Percentiles rank a stretch among this genome's conserved stretches.
Evolutionary conservation across 2,329 filamentous ascomycete genomes (phyloP).

Genomic region (Penicillium sp.): DNA sequence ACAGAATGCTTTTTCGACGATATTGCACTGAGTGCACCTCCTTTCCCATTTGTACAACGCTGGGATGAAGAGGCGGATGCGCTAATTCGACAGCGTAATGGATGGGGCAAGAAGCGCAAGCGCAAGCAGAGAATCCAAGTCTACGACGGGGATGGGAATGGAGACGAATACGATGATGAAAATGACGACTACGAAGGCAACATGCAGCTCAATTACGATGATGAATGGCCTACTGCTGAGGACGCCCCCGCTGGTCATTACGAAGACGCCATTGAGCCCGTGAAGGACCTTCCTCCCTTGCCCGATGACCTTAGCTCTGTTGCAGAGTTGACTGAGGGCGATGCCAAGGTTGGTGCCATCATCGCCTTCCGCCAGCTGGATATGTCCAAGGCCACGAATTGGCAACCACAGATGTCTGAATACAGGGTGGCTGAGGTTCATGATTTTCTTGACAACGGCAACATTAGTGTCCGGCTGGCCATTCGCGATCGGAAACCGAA

Average conservation of each 20-base stretch:
- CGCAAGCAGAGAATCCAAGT: slow-evolving; percentile 50
- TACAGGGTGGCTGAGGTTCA: slow-evolving; percentile 62
- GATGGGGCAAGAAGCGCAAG: slow-evolving; percentile 34
- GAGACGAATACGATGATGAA: slow-evolving; percentile 41
- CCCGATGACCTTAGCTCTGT: slow-evolving; percentile 58
- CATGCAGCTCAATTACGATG: slow-evolving; percentile 38
- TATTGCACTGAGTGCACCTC: slow-evolving; percentile 64
- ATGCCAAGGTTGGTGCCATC: slow-evolving; percentile 35
- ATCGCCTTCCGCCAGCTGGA: slow-evolving; percentile 46
- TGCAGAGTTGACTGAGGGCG: slow-evolving; percentile 41
- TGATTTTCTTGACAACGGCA: slow-evolving; percentile 49
- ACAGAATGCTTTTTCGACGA: slow-evolving; percentile 76
- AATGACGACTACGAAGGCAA: slow-evolving; percentile 34
- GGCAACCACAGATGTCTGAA: slow-evolving; percentile 45
- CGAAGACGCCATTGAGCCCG: slow-evolving; percentile 8
- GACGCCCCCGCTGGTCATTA: background rate
- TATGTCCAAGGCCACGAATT: slow-evolving; percentile 44
- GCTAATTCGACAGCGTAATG: slow-evolving; percentile 38
- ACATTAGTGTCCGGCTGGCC: slow-evolving; percentile 60
- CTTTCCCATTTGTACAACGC: slow-evolving; percentile 82
- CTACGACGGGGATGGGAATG: slow-evolving; percentile 39
- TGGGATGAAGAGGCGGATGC: slow-evolving; percentile 73
- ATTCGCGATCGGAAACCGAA: slow-evolving; percentile 59
- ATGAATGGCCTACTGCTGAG: slow-evolving; percentile 5
- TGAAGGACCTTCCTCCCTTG: slow-evolving; percentile 46